phyloP scores from a whole-genome alignment of 352 stramenopile species.

The Plasmopara muralis region DNA sequence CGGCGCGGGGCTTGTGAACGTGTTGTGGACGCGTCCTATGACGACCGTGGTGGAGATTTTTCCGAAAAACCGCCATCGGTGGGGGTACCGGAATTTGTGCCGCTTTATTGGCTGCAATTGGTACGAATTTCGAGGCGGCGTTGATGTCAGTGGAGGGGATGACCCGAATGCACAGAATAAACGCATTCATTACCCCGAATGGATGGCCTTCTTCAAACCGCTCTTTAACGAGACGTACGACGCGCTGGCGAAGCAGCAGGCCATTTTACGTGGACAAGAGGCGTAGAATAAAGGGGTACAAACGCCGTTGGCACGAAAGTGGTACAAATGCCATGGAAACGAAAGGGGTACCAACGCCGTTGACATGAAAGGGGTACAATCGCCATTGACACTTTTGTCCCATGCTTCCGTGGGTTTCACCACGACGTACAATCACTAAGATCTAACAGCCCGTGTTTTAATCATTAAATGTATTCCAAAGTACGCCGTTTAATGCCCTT shows the following conservation, averaged over 20 bases:
- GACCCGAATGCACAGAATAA: constrained; percentile 44
- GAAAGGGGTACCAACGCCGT: no score
- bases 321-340: no score
- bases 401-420: no score
- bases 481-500: no score
- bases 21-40: constrained; percentile 49
- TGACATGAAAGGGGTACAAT: no score
- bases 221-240: constrained; percentile 20
- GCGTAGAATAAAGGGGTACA: constrained; percentile 1
- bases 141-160: constrained; percentile 23
- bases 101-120: constrained; percentile 64
- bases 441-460: no score
- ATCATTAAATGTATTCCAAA: no score
- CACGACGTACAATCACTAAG: no score
- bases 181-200: constrained; percentile 40
- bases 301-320: no score
- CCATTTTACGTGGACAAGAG: no score
- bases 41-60: constrained; percentile 75
- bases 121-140: constrained; percentile 42
- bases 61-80: constrained; percentile 37
- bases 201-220: constrained; percentile 43
- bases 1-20: constrained; percentile 71
- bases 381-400: no score
- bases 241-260: no score
- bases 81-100: constrained; percentile 74